Evolutionary conservation across 768 basidiomycete genomes (phyloP).

Genomic region (Gautieria morchelliformis): DNA sequence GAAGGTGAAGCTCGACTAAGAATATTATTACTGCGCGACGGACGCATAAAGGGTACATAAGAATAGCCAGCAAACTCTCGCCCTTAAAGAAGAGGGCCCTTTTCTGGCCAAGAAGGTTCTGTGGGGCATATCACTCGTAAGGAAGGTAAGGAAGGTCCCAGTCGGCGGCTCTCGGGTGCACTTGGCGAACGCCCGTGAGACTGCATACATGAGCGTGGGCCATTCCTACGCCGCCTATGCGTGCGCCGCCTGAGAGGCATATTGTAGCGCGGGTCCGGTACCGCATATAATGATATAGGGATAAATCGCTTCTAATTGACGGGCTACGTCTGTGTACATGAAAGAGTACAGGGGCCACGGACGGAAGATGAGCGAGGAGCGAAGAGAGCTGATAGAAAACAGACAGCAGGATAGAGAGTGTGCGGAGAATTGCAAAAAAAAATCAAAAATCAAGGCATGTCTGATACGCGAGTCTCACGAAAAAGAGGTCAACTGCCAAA

Average conservation of each 20-base stretch:
- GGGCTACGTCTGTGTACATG: constrained; percentile 1
- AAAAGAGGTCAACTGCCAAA: neutral
- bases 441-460: neutral
- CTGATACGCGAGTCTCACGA: neutral
- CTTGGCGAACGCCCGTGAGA: neutral
- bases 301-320: neutral
- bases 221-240: neutral
- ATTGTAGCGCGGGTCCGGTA: neutral
- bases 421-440: neutral
- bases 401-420: neutral
- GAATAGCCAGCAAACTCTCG: too few species aligned
- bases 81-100: too few species aligned
- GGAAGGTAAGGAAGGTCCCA: neutral
- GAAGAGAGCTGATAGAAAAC: neutral
- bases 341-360: constrained; percentile 3
- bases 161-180: neutral
- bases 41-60: too few species aligned
- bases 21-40: too few species aligned
- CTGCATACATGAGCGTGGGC: too few species aligned
- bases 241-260: too few species aligned
- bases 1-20: too few species aligned
- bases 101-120: neutral
- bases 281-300: neutral
- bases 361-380: constrained; percentile 1
- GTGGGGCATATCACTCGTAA: neutral